Conservation (phyloP, 345 rosid species). For the Melastoma malabathricum region DNA sequence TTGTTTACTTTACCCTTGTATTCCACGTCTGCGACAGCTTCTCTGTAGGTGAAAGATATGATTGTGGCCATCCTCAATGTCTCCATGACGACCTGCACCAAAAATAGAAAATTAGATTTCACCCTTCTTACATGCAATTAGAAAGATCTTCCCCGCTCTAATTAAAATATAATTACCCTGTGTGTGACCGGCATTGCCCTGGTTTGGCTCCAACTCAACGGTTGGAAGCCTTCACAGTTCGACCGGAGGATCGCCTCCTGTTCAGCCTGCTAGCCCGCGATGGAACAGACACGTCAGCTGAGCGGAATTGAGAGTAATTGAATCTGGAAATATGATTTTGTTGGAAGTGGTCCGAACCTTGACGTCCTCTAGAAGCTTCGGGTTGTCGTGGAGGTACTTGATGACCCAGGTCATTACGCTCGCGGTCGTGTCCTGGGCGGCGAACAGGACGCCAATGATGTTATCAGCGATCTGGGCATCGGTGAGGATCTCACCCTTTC, state of each 20-base stretch:
- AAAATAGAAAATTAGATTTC: not conserved
- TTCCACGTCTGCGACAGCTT: conserved; percentile 79
- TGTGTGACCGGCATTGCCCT: conserved; percentile 64
- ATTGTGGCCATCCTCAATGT: conserved; percentile 82
- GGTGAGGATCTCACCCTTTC: conserved; percentile 22
- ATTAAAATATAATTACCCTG: conserved; percentile 24
- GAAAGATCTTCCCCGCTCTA: not conserved
- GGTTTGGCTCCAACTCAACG: conserved; percentile 69
- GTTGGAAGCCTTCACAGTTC: conserved; percentile 33
- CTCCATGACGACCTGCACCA: conserved; percentile 43
- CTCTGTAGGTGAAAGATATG: conserved; percentile 86
- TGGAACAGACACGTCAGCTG: too few relatives aligned
- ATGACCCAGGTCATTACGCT: conserved; percentile 75
- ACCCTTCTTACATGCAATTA: not conserved
- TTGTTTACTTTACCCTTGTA: conserved; percentile 40
- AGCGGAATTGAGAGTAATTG: too few relatives aligned
- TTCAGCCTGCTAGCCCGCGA: conserved; percentile 36
- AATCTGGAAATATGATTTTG: not conserved
- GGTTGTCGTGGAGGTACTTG: conserved; percentile 56
- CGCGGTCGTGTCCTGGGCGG: conserved; percentile 91
- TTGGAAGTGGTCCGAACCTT: conserved; percentile 27
- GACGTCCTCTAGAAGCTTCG: conserved; percentile 47
- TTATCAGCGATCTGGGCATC: conserved; percentile 61
- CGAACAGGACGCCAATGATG: conserved; percentile 73
- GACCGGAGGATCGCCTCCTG: conserved; percentile 36